Base-by-base conservation (phyloP, 176 grass and related monocot genomes). In the Bonia amplexicaulis region DNA sequence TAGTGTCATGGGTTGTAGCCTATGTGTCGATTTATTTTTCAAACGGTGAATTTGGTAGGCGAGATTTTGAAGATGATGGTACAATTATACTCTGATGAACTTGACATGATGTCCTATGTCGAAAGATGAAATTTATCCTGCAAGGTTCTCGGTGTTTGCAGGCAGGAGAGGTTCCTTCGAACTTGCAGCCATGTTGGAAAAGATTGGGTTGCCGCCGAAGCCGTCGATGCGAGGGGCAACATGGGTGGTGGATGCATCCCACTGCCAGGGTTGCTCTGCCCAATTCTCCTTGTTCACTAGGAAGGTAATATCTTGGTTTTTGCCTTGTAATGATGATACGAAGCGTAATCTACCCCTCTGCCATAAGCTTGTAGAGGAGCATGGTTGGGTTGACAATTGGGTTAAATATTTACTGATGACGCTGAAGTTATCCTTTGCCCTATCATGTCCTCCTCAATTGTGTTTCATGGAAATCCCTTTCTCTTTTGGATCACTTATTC, bases 221-320 rank as follows among this genome's bases (percentile, higher is more conserved):
- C 95, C 95, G 6, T 94, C 95, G 6, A 88, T 94, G 90, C 83
- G 92, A 76, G 95, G 95, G 41, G 86, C 90, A 1, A 84, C 35
- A 33, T 97, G 92, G 95, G 95, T 97, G 22, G 74, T 94, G 29
- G 95, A 97, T 77, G 95, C 92, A 46, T 92, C 95, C 60, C 89
- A 97, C 69, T 97, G 95, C 48, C 95, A 97, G 84, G 90, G 90
- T 20, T 94, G 95, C 76, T 85, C 88, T 57, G 91, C 66, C 58
- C 92, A 92, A 22, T 94, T 97, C 84, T 89, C 95, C 81, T 84
- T 97, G 51, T 92, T 97, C 64, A 97, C 85, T 74, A 79, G 92
- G 62, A 97, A 97, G 90, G 94, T 97, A 84, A 84, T 71, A 17
- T 74, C 58, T 20, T 48, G 25, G 7, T 78, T 7, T 48, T 17